phyloP scores from a whole-genome alignment of 768 basidiomycete genomes.

The Podaxis rugospora region DNA sequence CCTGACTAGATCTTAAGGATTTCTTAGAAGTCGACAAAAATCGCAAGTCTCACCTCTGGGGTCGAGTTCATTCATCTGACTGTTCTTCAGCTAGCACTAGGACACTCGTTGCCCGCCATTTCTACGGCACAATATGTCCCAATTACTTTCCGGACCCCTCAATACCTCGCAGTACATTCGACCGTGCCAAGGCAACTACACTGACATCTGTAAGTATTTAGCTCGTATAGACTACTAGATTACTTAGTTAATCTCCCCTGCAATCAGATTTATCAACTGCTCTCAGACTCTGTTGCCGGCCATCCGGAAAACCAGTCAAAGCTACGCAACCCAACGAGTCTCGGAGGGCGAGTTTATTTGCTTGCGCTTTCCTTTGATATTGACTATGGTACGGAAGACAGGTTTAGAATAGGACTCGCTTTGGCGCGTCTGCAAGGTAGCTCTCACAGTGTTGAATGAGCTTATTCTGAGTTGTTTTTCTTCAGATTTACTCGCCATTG shows the following conservation, averaged over 20 bases:
- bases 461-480: conserved; percentile 2
- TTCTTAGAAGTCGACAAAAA: conserved; percentile 14
- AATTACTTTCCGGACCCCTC: conserved; percentile 15
- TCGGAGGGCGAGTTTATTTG: conserved; percentile 43
- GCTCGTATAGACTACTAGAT: neutral
- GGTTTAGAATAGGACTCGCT: conserved; percentile 42
- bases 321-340: conserved; percentile 35
- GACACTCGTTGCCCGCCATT: conserved; percentile 10
- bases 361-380: neutral
- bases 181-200: conserved; percentile 12
- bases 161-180: conserved; percentile 2
- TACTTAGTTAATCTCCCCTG: conserved; percentile 16
- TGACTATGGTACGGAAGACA: conserved; percentile 16
- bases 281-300: conserved; percentile 42
- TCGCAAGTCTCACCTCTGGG: neutral
- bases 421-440: conserved; percentile 46
- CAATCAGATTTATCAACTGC: conserved; percentile 45
- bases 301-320: conserved; percentile 38
- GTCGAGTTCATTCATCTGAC: neutral
- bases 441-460: neutral
- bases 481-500: conserved; percentile 52
- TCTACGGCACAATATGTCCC: conserved; percentile 15
- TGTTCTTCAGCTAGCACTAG: neutral
- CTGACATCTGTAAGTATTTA: conserved; percentile 16
- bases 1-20: conserved; percentile 8